Percentiles rank a stretch among this genome's conserved stretches.
phyloP scores from a whole-genome alignment of 257 asterid species.

The Lycium ferocissimum region DNA sequence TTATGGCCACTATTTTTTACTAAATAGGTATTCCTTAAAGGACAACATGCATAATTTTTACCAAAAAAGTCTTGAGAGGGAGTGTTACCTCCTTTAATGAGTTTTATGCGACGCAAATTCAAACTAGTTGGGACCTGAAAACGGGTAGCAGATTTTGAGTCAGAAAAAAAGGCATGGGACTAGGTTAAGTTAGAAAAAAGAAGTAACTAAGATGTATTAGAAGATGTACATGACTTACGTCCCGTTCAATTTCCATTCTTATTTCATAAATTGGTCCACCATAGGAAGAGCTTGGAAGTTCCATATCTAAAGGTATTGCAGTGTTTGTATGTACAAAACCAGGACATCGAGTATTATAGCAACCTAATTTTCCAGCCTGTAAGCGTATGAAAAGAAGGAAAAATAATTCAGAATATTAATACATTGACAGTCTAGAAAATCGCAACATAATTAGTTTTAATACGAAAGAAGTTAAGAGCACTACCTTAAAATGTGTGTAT shows the following conservation, averaged over 20 bases:
- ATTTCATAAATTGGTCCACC: slow-evolving; percentile 21
- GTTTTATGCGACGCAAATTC: too few species aligned
- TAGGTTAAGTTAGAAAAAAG: neutral
- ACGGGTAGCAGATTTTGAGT: too few species aligned
- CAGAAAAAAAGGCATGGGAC: too few species aligned
- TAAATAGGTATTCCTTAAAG: too few species aligned
- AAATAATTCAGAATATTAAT: neutral
- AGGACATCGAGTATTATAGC: neutral
- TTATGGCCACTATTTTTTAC: too few species aligned
- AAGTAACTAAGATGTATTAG: neutral
- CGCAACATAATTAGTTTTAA: neutral
- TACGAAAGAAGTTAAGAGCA: neutral
- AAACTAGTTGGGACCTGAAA: too few species aligned
- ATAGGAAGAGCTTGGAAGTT: slow-evolving; percentile 3
- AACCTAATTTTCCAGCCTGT: neutral
- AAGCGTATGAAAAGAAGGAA: neutral
- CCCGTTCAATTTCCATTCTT: neutral
- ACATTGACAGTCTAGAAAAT: neutral
- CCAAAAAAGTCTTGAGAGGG: too few species aligned
- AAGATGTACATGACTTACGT: neutral
- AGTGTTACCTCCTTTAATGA: too few species aligned
- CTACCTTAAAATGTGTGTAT: neutral
- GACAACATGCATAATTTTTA: too few species aligned
- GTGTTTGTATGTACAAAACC: slow-evolving; percentile 6
- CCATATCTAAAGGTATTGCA: neutral